phyloP scores from a whole-genome alignment of 179 eudicot species.

The Actinidia arguta region DNA sequence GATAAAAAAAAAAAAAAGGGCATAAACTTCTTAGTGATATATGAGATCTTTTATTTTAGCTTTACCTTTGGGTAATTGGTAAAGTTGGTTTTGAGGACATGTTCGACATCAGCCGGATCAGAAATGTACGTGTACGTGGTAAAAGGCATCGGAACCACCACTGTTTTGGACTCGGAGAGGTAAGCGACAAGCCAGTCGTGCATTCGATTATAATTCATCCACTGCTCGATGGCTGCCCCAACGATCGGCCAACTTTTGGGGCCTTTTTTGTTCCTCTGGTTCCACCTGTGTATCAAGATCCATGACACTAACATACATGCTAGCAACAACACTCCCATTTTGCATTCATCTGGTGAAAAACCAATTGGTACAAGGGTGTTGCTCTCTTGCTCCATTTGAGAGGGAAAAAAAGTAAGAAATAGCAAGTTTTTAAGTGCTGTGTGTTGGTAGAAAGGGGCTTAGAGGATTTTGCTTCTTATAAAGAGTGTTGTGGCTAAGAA shows the following conservation, averaged over 20 bases:
- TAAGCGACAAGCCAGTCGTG: constrained; percentile 92
- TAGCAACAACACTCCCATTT: constrained; percentile 24
- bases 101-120: constrained; percentile 84
- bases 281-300: constrained; percentile 71
- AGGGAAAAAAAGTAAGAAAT: neutral
- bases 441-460: neutral
- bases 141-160: constrained; percentile 85
- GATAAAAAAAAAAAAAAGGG: neutral
- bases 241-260: constrained; percentile 91
- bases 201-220: constrained; percentile 76
- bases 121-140: constrained; percentile 92
- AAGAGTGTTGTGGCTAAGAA: neutral
- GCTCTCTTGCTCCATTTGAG: constrained; percentile 11
- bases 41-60: too few relatives aligned
- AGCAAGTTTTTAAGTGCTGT: neutral
- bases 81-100: constrained; percentile 91
- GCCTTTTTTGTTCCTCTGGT: constrained; percentile 66
- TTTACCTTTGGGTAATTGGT: constrained; percentile 88
- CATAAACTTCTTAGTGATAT: too few relatives aligned
- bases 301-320: constrained; percentile 55
- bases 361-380: neutral
- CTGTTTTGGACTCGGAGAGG: constrained; percentile 60
- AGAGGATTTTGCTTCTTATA: constrained; percentile 20
- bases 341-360: constrained; percentile 18
- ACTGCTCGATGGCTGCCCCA: constrained; percentile 84